Evolutionary conservation across 2,329 filamentous ascomycete species (phyloP).

Genomic region (Colletotrichum theobromicola): DNA sequence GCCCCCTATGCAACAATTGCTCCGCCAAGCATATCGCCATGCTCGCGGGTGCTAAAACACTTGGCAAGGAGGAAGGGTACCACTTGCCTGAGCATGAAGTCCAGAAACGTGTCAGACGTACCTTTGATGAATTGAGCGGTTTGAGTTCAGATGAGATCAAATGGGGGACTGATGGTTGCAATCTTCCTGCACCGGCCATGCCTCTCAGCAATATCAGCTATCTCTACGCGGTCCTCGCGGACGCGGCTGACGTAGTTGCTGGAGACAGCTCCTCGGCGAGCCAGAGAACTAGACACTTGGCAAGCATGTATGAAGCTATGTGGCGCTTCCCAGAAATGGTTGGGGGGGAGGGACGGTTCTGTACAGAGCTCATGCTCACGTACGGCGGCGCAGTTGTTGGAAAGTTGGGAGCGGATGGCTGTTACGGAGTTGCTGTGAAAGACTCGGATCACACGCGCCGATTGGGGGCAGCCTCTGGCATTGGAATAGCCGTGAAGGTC

Average conservation of each 20-base stretch:
- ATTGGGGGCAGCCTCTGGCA: not conserved
- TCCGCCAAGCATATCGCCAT: not conserved
- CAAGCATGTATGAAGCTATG: not conserved
- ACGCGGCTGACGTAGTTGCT: not conserved
- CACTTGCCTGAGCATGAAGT: not conserved
- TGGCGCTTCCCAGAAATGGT: not conserved
- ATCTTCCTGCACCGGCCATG: not conserved
- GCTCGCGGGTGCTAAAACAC: not conserved
- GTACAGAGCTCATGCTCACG: not conserved
- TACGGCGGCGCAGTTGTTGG: not conserved
- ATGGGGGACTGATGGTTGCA: not conserved
- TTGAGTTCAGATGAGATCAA: not conserved
- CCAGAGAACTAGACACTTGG: not conserved
- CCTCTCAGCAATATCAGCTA: not conserved
- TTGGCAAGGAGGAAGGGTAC: not conserved
- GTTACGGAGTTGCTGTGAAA: rapidly evolving
- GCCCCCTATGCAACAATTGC: not conserved
- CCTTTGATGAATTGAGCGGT: not conserved
- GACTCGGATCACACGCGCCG: not conserved
- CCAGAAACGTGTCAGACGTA: not conserved
- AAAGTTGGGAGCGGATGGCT: not conserved
- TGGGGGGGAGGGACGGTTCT: not conserved
- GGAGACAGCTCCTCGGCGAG: not conserved
- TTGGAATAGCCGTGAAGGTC: not conserved
- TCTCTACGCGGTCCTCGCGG: not conserved